Evolutionary conservation across 768 basidiomycete species (phyloP), one percentile per base, ranked within the genome.

Genomic region (Rhodotorula graminis): DNA sequence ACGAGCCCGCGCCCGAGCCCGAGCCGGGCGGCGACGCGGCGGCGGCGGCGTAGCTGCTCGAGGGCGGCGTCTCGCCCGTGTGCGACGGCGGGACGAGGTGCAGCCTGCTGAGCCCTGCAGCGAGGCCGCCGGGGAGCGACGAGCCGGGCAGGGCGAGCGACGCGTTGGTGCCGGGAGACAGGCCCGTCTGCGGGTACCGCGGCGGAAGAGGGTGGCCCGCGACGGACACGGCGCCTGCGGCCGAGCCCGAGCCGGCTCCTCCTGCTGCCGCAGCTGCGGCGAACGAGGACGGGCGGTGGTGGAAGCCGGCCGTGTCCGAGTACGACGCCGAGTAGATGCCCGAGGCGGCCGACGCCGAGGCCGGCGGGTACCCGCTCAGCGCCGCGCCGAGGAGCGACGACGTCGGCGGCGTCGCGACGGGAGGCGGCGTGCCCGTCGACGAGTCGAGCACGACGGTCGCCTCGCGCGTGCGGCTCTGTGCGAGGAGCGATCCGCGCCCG

Each of bases 51-150:
- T 33, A 29, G 33, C 60, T 44, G n/a, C 27, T n/a, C 5, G 27
- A 40, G 10, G 73, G 73, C 3, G 73, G 73, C 18, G 73, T 75
- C 63, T 75, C 73, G 29, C 73, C 73, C 53, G 70, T 71, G 59
- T 76, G 72, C 25, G 56, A 65, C 47, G 80, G 81, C 0, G 86
- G 85, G 40, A 85, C 82, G 2, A 93, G 89, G 76, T 97, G 93
- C 69, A 97, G 89, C 69, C 93, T 85, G 42, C 91, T 93, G 79
- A 93, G 88, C 0, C 93, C 93, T 0, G 91, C 91, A 0, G 93
- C 93, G 42, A 97, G 85, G 47, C 93, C 93, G 67, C 94, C 92
- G 2, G 94, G 93, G 21, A 95, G 84, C 27, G 62, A 64, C 27
- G 63, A 68, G 1, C 71, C 71, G 8, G 71, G 71, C 0, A 42